phyloP scores from a whole-genome alignment of 1,284 basidiomycete genomes.

The Volvariella volvacea region DNA sequence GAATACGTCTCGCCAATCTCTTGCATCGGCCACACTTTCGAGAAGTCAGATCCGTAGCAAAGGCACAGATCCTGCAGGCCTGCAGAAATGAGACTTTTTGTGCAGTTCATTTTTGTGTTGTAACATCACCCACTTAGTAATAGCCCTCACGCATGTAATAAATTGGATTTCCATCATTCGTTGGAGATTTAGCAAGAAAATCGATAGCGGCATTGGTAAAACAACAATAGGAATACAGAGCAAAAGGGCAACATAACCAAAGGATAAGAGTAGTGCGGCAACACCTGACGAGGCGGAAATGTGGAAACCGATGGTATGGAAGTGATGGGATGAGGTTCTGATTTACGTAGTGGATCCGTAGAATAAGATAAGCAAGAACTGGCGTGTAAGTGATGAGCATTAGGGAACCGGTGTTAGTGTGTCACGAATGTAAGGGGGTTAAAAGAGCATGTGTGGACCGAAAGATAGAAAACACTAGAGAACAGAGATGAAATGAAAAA shows the following conservation, averaged over 20 bases:
- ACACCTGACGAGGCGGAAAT: slow-evolving; percentile 6
- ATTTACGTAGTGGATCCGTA: slow-evolving; percentile 23
- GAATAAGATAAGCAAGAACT: slow-evolving; percentile 34
- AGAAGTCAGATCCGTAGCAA: background rate
- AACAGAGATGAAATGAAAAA: slow-evolving; percentile 17
- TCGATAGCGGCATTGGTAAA: slow-evolving; percentile 7
- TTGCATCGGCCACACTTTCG: background rate
- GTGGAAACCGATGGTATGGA: too few species aligned
- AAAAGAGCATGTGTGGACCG: slow-evolving; percentile 13
- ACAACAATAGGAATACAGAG: slow-evolving; percentile 28
- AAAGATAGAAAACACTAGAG: slow-evolving; percentile 15
- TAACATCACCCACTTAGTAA: too few species aligned
- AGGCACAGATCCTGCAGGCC: too few species aligned
- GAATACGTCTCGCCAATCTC: slow-evolving; percentile 39
- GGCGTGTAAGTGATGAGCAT: slow-evolving; percentile 16
- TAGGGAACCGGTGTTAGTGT: slow-evolving; percentile 20
- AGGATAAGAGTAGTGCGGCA: slow-evolving; percentile 16
- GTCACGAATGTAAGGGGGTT: slow-evolving; percentile 18
- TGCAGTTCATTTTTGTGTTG: too few species aligned
- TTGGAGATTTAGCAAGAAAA: slow-evolving; percentile 5
- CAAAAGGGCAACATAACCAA: slow-evolving; percentile 19
- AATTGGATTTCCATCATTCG: too few species aligned
- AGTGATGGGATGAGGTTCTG: slow-evolving; percentile 14
- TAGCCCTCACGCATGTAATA: too few species aligned
- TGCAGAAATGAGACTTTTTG: too few species aligned